phyloP scores from a whole-genome alignment of 2,329 filamentous ascomycete genomes.

The Trichoderma citrinoviride region DNA sequence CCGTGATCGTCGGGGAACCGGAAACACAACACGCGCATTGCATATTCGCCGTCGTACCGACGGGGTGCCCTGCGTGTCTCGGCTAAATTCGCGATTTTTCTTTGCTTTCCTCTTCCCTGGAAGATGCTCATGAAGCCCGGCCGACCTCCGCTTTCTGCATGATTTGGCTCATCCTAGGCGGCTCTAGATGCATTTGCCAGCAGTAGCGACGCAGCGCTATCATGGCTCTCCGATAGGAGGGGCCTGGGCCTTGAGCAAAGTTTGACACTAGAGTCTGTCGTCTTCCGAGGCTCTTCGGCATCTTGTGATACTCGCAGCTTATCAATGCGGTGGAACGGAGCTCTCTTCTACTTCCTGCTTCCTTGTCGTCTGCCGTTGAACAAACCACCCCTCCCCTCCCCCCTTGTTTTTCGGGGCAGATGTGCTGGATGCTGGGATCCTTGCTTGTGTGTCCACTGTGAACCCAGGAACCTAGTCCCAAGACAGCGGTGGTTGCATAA shows the following conservation, averaged over 20 bases:
- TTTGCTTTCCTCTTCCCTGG: neutral
- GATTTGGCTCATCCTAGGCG: neutral
- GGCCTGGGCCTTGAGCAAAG: neutral
- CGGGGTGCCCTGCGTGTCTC: slow-evolving; percentile 9
- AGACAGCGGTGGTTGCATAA: slow-evolving; percentile 19
- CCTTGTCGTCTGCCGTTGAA: neutral
- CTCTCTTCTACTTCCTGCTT: neutral
- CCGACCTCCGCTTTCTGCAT: slow-evolving; percentile 8
- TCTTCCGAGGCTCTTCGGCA: neutral
- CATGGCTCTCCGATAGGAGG: neutral
- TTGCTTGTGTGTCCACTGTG: slow-evolving; percentile 1
- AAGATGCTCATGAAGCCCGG: neutral
- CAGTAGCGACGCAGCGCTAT: neutral
- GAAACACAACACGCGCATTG: slow-evolving; percentile 9
- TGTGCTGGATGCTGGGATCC: slow-evolving; percentile 1
- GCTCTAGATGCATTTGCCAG: slow-evolving; percentile 11
- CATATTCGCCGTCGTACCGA: neutral
- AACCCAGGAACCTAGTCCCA: slow-evolving; percentile 17
- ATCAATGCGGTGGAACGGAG: slow-evolving; percentile 1
- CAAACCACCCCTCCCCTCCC: neutral
- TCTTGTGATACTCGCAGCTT: slow-evolving; percentile 12
- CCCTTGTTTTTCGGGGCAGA: neutral
- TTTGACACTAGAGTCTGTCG: neutral
- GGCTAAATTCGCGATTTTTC: slow-evolving; percentile 10
- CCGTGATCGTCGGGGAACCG: slow-evolving; percentile 6